Evolutionary conservation across 1,139 yeast genomes (phyloP).

Genomic region (Lodderomyces margitis): DNA sequence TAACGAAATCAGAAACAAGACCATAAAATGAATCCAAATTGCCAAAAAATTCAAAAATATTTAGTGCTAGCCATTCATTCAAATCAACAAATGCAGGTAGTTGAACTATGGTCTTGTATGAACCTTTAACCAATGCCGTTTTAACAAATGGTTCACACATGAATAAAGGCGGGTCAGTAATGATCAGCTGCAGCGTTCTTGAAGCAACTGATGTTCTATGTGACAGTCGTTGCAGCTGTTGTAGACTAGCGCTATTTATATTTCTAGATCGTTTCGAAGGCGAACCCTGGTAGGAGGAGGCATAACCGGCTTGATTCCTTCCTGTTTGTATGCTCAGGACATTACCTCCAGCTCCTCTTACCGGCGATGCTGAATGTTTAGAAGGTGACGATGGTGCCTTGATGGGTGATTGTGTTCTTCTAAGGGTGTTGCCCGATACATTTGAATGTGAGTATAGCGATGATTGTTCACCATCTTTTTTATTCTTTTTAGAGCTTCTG

Average conservation of each 20-base stretch:
- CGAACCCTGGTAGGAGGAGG: slow-evolving; percentile 19
- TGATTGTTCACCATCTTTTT: slow-evolving; percentile 41
- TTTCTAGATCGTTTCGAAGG: slow-evolving; percentile 34
- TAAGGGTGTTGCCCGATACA: slow-evolving; percentile 31
- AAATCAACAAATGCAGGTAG: slow-evolving; percentile 91
- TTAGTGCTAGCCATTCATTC: slow-evolving; percentile 94
- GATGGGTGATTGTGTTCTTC: slow-evolving; percentile 39
- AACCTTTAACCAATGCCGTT: slow-evolving; percentile 95
- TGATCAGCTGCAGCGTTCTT: slow-evolving; percentile 5
- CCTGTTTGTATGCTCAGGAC: slow-evolving; percentile 3
- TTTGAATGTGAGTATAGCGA: slow-evolving; percentile 32
- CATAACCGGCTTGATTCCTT: slow-evolving; percentile 2
- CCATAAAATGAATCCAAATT: slow-evolving; percentile 87
- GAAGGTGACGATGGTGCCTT: slow-evolving; percentile 20
- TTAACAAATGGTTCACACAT: slow-evolving; percentile 91
- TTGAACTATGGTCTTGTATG: slow-evolving; percentile 92
- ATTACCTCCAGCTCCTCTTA: slow-evolving; percentile 5
- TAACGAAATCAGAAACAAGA: slow-evolving; percentile 81
- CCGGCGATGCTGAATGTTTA: slow-evolving; percentile 24
- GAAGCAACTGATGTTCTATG: slow-evolving; percentile 16
- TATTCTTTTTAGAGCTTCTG: slow-evolving; percentile 56
- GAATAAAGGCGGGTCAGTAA: slow-evolving; percentile 52
- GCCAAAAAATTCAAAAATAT: slow-evolving; percentile 85
- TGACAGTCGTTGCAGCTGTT: slow-evolving; percentile 24
- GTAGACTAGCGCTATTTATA: slow-evolving; percentile 15